Evolutionary conservation across 495 filamentous ascomycete species (phyloP), one percentile per base, ranked within the genome.

Genomic region (Neurospora cerealis): DNA sequence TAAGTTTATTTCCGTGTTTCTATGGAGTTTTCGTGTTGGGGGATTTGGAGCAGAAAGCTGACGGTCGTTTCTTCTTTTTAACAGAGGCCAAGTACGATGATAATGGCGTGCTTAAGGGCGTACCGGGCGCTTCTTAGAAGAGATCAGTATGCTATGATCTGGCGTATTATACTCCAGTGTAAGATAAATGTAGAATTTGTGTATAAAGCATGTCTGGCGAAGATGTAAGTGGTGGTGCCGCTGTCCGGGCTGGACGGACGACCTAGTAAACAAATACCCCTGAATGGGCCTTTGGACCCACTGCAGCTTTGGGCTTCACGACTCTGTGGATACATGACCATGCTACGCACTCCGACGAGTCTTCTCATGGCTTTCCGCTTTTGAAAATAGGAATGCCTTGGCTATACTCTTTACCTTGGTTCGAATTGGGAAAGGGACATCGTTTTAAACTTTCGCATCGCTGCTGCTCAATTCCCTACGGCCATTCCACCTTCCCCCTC

Each of bases 11-110:
- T 66, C 77, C 15, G 34, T n/a, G n/a, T 40, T n/a, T 32, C 17
- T 42, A 40, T 21, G 62, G 75, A 78, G 38, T 48, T 40, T 70
- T 32, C 34, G 28, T 60, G 34, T 13, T 9, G 17, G 70, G n/a
- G 3, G 5, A 28, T 32, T 44, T 39, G 3, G 37, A 34, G 76
- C n/a, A 24, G 44, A 62, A 62, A 62, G 24, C 83, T 74, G 81
- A 44, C 38, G 38, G n/a, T 66, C 21, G 28, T 37, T 72, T 17
- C 2, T 60, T 62, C 2, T 60, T 62, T 7, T 62, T 62, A 4
- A 21, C 79, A 96, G 93, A 96, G 85, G 93, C 93, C 54, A 91
- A 88, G 81, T 96, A 96, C 79, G 93, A 95, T 81, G 88, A 95
- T 76, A 94, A 95, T 78, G 93, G 93, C 28, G 80, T 77, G 24